Evolutionary conservation across 805 yeast genomes (phyloP), one percentile per base, ranked within the genome.

Genomic region (Pichia eremophila): DNA sequence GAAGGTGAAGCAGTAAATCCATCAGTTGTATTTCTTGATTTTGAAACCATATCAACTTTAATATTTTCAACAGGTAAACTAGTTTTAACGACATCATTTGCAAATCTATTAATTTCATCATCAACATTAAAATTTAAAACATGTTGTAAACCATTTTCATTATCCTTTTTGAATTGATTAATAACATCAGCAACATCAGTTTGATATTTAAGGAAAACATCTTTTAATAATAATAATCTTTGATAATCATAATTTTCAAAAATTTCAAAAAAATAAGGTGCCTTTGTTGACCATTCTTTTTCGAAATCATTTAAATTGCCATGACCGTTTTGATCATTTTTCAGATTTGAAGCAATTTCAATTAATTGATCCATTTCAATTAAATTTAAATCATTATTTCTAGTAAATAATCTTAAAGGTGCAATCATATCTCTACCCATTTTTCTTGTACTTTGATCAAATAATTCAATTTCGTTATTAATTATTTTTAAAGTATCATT

Each of bases 241-340:
- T 68, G 68, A 57, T 68, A 73, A 61, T 88, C 95, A 55, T 83
- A 79, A 51, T 71, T 72, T 59, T 87, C 93, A 61, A 88, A 83
- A 53, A 78, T 78, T 55, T 81, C 82, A 59, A 85, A 83, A 40
- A 84, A 78, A 47, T 74, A 78, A 3, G 95, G 91, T 2, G 93
- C 91, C 61, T 81, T 80, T 46, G 77, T 69, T 52, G 80, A 81
- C 96, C 96, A 88, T 56, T 77, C 75, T 35, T 70, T 70, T 46
- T 75, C 79, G 32, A 78, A 73, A 43, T 65, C 62, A 43, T 68
- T 64, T 53, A 67, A 75, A 7, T 41, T 43, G 25, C 54, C 57
- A 4, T 46, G 25, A 22, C 25, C 25, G 5, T 19, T 19, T 19
- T 19, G 22, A 19, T 4, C 42, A 4, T 48, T 41, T 25, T 54